Percentiles rank a stretch among this genome's conserved stretches.
These are phyloP conservation scores for Lichtheimia ramosa DNA, from an alignment of 371 early-diverging fungal species.

Conservation along the genomic window DNA sequence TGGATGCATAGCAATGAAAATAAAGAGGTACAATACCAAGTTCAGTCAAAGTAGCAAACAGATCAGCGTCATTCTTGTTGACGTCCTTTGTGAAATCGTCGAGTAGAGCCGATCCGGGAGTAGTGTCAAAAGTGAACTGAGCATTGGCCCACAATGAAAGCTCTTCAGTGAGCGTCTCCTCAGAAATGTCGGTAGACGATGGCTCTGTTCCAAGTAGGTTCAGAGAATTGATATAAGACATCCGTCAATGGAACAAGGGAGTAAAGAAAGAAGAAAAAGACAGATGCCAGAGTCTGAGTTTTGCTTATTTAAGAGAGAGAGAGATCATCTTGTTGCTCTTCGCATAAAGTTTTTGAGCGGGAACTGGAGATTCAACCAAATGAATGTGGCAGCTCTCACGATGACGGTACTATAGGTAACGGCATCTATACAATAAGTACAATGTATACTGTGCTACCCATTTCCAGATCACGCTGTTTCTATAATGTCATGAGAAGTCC, in stretches of 20 bases:
- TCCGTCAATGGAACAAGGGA: slow-evolving; percentile 5
- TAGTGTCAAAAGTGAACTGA: slow-evolving; percentile 67
- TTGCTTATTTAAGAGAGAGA: not conserved
- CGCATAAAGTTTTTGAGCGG: no score
- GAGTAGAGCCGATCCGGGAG: slow-evolving; percentile 42
- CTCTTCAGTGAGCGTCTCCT: slow-evolving; percentile 42
- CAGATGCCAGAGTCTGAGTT: not conserved
- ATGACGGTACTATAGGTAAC: no score
- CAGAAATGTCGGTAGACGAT: slow-evolving; percentile 36
- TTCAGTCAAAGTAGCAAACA: slow-evolving; percentile 11
- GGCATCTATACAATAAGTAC: no score
- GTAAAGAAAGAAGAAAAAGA: not conserved
- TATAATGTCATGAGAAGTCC: no score
- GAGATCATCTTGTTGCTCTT: no score
- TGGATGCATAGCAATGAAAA: not conserved
- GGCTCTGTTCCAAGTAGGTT: slow-evolving; percentile 41
- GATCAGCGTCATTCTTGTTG: slow-evolving; percentile 11
- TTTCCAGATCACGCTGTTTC: no score
- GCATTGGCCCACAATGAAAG: slow-evolving; percentile 70
- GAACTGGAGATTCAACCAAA: no score
- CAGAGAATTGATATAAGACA: slow-evolving; percentile 49
- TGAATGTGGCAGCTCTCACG: no score
- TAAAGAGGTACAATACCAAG: slow-evolving; percentile 6
- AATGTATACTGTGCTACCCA: no score
- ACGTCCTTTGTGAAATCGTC: slow-evolving; percentile 21